Percentiles rank a stretch among this genome's conserved stretches.
Conservation (phyloP, 225 moss, liverwort and hornwort genomes). For the Asterella californica region DNA sequence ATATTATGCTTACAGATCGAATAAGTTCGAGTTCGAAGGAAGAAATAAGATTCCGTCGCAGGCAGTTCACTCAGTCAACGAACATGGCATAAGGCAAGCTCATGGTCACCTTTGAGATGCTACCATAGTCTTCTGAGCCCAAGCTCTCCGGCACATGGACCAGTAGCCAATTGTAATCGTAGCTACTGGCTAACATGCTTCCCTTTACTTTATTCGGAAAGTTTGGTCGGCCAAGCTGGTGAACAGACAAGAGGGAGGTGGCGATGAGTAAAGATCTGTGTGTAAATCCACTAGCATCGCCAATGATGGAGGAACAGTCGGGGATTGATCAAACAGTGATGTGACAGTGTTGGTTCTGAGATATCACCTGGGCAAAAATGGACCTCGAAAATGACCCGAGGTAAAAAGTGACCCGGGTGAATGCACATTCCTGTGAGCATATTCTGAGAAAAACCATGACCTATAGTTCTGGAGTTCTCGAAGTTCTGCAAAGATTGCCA, state of each 20-base stretch:
- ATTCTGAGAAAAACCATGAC: not conserved
- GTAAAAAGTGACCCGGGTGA: not conserved
- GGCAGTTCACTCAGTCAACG: not conserved
- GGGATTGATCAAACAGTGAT: not conserved
- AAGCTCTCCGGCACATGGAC: not conserved
- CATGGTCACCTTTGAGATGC: not conserved
- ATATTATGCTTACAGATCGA: not conserved
- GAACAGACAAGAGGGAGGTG: not conserved
- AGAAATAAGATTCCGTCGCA: not conserved
- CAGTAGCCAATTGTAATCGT: not conserved
- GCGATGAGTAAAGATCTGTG: not conserved
- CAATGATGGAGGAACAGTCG: not conserved
- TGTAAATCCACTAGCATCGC: not conserved
- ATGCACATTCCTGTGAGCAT: not conserved
- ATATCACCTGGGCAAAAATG: not conserved
- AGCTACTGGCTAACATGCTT: not conserved
- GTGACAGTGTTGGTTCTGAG: conserved; percentile 1
- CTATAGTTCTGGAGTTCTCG: not conserved
- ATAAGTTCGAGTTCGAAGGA: not conserved
- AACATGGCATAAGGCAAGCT: not conserved
- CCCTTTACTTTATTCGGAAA: not conserved
- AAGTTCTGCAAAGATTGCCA: not conserved
- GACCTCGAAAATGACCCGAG: not conserved
- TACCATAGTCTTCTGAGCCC: not conserved
- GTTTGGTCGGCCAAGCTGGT: not conserved